Evolutionary conservation across 2,329 filamentous ascomycete genomes (phyloP), one percentile per base, ranked within the genome.

Genomic region (Trichoderma sp.): DNA sequence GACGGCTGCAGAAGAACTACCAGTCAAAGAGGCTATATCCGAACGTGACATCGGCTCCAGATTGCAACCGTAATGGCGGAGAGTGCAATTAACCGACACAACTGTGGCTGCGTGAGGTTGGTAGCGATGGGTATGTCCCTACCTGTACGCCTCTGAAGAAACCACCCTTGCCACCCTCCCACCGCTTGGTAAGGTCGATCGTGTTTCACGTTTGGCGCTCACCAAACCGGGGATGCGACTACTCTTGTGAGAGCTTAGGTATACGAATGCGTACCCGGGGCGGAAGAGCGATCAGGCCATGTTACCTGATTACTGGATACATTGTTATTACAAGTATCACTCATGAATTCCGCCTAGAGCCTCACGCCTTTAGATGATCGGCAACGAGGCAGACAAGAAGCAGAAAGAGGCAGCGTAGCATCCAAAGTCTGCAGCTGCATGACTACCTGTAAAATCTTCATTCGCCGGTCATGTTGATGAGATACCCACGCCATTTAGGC

Each of bases 231-330:
- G 21, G 21, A 24, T 24, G 21, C 48, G 48, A 17, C 48, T 59
- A 7, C 56, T 50, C n/a, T 6, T 39, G 39, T 14, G 19, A 59
- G 56, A 39, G 30, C 44, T 24, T 24, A 24, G 21, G 21, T 24
- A 24, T 24, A n/a, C 21, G 3, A 2, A 24, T 24, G 21, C 21
- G 21, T 30, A 12, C 28, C 56, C 26, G 56, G 28, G 19, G 24
- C 28, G 44, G 28, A 44, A 50, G 44, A 41, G 30, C 44, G 48
- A 59, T 59, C 56, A 59, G 28, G 28, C 56, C 56, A 59, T 59
- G 21, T 26, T 24, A 24, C 21, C 17, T 60, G 7, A 10, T 34
- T 48, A 30, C n/a, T n/a, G n/a, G 30, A 7, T 9, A 30, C 56
- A 24, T 5, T 26, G 15, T 2, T n/a, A 15, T 60, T 14, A 26